Percentiles rank a stretch among this genome's conserved stretches.
Conservation (phyloP, 805 yeast species). For the Nadsonia fulvescens region DNA sequence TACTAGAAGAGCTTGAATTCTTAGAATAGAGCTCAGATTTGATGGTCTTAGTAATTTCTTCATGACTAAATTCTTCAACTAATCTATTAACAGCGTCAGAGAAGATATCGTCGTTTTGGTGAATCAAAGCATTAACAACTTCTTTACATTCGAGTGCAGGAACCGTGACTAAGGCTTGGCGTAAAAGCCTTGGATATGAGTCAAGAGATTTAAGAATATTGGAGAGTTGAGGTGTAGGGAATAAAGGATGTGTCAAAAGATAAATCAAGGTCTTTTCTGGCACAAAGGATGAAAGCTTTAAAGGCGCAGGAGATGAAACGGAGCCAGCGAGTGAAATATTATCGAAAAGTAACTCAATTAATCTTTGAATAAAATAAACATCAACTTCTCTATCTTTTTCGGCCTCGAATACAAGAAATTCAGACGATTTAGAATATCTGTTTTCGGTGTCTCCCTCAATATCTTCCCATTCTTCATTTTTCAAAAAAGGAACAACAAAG, state of each 20-base stretch:
- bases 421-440: no score
- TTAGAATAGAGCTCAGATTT: constrained; percentile 11
- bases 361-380: constrained; percentile 9
- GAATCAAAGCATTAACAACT: constrained; percentile 40
- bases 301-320: no score
- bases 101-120: constrained; percentile 39
- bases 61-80: constrained; percentile 42
- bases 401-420: constrained; percentile 12
- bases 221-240: constrained; percentile 41
- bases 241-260: constrained; percentile 72
- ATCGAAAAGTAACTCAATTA: constrained; percentile 16
- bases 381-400: constrained; percentile 12
- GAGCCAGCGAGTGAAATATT: no score
- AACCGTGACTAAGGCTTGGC: constrained; percentile 71
- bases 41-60: constrained; percentile 16
- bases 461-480: constrained; percentile 12
- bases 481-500: constrained; percentile 8
- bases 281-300: constrained; percentile 13
- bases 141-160: constrained; percentile 49
- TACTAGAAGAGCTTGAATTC: no score
- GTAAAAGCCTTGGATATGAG: constrained; percentile 42
- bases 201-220: constrained; percentile 37
- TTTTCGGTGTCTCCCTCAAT: constrained; percentile 5
- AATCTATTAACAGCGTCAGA: constrained; percentile 56
- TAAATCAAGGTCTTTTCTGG: constrained; percentile 50